A percentile compares a stretch with the other conserved stretches of the same genome.
phyloP scores from a whole-genome alignment of 768 basidiomycete species.

The Pleurotus platypus region DNA sequence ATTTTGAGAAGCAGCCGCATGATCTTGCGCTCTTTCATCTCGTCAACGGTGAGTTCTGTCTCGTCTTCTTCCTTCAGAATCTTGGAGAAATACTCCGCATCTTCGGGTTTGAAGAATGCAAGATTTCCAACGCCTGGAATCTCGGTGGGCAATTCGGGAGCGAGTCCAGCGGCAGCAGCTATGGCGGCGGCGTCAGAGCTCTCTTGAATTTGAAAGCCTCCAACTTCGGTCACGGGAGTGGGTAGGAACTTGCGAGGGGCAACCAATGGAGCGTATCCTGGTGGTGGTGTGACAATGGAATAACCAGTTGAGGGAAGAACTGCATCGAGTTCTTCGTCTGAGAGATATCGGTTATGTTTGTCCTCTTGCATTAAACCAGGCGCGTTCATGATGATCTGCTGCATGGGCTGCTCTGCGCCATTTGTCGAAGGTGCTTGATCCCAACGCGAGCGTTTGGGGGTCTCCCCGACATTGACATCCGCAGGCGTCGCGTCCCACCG shows the following conservation, averaged over 20 bases:
- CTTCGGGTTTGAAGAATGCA: conserved; percentile 98
- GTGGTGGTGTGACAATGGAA: conserved; percentile 87
- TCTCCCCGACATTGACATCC: conserved; percentile 56
- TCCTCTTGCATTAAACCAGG: conserved; percentile 88
- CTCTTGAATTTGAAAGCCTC: conserved; percentile 97
- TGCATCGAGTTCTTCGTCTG: conserved; percentile 93
- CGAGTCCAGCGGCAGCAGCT: conserved; percentile 88
- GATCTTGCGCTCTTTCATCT: conserved; percentile 99
- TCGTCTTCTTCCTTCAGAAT: conserved; percentile 96
- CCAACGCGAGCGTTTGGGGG: conserved; percentile 93
- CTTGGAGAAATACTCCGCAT: conserved; percentile 97
- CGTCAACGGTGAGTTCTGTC: conserved; percentile 86
- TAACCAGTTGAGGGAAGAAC: conserved; percentile 87
- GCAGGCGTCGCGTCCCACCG: conserved; percentile 95
- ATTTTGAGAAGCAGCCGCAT: conserved; percentile 98
- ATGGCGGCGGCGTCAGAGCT: conserved; percentile 86
- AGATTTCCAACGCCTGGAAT: conserved; percentile 97
- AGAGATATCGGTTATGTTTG: conserved; percentile 93
- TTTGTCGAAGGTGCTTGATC: conserved; percentile 81
- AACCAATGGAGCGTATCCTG: conserved; percentile 84
- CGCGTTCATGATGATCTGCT: conserved; percentile 84
- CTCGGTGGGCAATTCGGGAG: conserved; percentile 92
- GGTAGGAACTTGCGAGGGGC: conserved; percentile 62
- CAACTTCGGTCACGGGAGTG: conserved; percentile 50
- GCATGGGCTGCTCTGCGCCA: conserved; percentile 58